Evolutionary conservation across 192 early-diverging fungal genomes (phyloP), one percentile per base, ranked within the genome.

Genomic region (Coemansia sp.): DNA sequence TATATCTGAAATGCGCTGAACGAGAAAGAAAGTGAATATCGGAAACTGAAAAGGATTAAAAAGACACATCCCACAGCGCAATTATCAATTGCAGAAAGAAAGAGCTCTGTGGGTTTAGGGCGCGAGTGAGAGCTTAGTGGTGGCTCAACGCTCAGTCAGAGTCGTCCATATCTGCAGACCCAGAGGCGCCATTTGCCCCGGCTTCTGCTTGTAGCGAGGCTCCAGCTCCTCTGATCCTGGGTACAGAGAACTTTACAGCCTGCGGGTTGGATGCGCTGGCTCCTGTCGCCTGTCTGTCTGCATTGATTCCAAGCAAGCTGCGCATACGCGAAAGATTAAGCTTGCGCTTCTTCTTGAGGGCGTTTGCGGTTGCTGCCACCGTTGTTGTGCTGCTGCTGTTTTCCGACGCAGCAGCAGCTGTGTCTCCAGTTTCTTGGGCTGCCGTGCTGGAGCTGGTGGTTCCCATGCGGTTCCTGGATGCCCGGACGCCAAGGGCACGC

Each of bases 281-380:
- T 51, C 40, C 40, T 8, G 61, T 33, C 3, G 66, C 43, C 2
- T 61, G 59, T 25, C 56, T 53, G 51, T 70, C 68, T 16, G 58
- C 62, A 1, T 40, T 30, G 40, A 74, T 64, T 16, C 77, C 77
- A 63, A 74, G 61, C 48, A 80, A 53, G 52, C 53, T 75, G 37
- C 73, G 73, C 73, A 81, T 81, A 59, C 78, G 78, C 15, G 59
- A 67, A 21, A 81, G 66, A 40, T 81, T 81, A 28, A 81, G 72
- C 60, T 75, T 75, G 59, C 78, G 78, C 51, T 81, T 81, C 60
- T 81, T 81, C 61, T 81, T 81, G 31, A 79, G 68, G 4, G 65
- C 64, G 21, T 46, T 65, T 12, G 63, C 58, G 4, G 55, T 34
- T 33, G 55, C 16, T 31, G 55, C 28, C 18, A 34, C 51, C 13